phyloP scores from a whole-genome alignment of 2,329 filamentous ascomycete genomes.

The Penicillium sp. region DNA sequence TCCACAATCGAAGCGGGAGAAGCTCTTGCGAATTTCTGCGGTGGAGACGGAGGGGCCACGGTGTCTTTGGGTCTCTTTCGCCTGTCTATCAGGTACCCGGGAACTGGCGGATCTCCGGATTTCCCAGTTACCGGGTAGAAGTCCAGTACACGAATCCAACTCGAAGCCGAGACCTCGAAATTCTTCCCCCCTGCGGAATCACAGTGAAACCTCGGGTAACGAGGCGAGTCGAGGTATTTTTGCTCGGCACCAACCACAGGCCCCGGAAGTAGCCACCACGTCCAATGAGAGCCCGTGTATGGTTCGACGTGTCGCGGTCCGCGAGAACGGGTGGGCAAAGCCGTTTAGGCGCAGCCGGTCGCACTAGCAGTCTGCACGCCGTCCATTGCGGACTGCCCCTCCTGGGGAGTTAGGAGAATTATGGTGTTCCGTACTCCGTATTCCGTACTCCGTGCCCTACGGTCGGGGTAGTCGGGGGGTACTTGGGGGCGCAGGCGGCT shows the following conservation, averaged over 20 bases:
- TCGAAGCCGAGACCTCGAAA: slow-evolving; percentile 5
- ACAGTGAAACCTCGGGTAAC: slow-evolving; percentile 2
- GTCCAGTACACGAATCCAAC: neutral
- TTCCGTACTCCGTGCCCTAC: neutral
- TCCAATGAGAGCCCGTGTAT: slow-evolving; percentile 8
- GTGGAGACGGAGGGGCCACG: slow-evolving; percentile 32
- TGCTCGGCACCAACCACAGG: slow-evolving; percentile 1
- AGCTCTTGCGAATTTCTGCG: slow-evolving; percentile 34
- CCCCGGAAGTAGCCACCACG: slow-evolving; percentile 4
- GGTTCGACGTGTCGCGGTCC: neutral
- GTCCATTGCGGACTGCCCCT: neutral
- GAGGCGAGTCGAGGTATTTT: slow-evolving; percentile 4
- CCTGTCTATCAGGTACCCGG: neutral
- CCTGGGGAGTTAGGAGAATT: neutral
- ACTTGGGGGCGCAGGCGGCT: slow-evolving; percentile 17
- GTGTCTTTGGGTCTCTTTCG: slow-evolving; percentile 10
- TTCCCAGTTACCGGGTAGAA: no score
- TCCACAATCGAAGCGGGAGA: slow-evolving; percentile 42
- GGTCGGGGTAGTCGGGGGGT: neutral
- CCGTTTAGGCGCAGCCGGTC: slow-evolving; percentile 2
- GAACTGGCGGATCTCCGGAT: no score
- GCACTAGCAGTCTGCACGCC: neutral
- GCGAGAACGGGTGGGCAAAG: neutral
- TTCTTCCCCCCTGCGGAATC: slow-evolving; percentile 1
- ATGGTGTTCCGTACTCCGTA: neutral